Percentiles rank a stretch among this genome's conserved stretches.
phyloP scores from a whole-genome alignment of 495 filamentous ascomycete species.

The Penicillium manginii region DNA sequence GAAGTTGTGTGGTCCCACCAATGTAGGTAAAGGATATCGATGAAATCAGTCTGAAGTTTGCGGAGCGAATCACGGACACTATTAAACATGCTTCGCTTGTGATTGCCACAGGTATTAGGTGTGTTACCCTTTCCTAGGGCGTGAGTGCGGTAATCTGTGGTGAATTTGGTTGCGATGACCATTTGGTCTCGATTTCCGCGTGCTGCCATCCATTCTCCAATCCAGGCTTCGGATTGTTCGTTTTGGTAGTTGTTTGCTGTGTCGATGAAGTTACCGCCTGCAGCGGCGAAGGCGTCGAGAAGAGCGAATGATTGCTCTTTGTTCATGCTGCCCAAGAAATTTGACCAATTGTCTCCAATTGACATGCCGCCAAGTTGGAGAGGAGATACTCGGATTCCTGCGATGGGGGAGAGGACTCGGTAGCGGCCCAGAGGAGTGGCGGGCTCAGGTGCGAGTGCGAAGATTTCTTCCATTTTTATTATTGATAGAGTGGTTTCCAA shows the following conservation, averaged over 20 bases:
- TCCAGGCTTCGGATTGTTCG: conserved; percentile 56
- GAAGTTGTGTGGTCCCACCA: conserved; percentile 63
- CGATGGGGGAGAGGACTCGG: conserved; percentile 61
- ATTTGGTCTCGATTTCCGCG: conserved; percentile 63
- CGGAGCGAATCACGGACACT: conserved; percentile 58
- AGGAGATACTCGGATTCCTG: conserved; percentile 63
- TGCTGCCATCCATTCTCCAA: conserved; percentile 62
- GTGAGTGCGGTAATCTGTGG: conserved; percentile 39
- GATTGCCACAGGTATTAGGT: conserved; percentile 60
- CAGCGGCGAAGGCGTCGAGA: conserved; percentile 54
- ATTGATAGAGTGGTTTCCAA: not conserved
- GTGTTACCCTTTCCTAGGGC: conserved; percentile 48
- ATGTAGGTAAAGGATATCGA: conserved; percentile 68
- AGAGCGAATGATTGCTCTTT: conserved; percentile 51
- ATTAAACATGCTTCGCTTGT: conserved; percentile 54
- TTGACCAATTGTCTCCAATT: conserved; percentile 59
- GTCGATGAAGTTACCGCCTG: conserved; percentile 60
- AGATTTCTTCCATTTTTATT: conserved; percentile 45
- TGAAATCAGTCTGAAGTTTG: conserved; percentile 66
- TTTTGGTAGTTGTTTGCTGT: conserved; percentile 60
- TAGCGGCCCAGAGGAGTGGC: conserved; percentile 59
- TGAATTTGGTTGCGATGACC: conserved; percentile 77
- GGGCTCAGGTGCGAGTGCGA: conserved; percentile 50
- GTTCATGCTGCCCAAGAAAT: conserved; percentile 53
- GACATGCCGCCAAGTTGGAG: conserved; percentile 66